Evolutionary conservation across 805 yeast genomes (phyloP), one percentile per base, ranked within the genome.

Genomic region (Metschnikowia peoriensis): DNA sequence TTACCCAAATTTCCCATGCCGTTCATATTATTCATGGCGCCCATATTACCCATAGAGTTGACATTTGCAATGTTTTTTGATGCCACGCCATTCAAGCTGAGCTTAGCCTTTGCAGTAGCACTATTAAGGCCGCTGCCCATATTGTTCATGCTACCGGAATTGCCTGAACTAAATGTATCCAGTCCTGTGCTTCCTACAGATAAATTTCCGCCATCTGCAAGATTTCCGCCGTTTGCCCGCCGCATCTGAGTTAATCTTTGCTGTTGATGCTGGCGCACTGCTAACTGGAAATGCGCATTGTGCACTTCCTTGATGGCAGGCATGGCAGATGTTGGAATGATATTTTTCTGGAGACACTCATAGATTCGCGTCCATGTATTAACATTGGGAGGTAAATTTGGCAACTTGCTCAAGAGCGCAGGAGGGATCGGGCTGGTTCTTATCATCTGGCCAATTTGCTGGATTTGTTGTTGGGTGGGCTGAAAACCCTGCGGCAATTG

Each of bases 331-430:
- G 80, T 78, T 1, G 88, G 82, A 39, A 88, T 69, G 53, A 81
- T 73, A 53, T 82, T 83, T 56, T 80, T 78, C 57, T 82, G 80
- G 42, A 83, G 68, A 59, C 84, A 78, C 41, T 84, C 86, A 66
- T 84, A 82, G 29, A 89, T 82, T 64, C 84, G 88, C 22, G 83
- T 81, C 97, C 97, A 91, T 7, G 96, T 88, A 59, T 80, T 85
- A 29, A 85, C 85, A 46, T 84, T 86, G 12, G 85, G 85, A 0
- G 97, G 97, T 35, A 89, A 73, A 44, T 81, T 85, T 9, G 96
- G 96, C 44, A 89, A 79, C 61, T 81, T 81, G 49, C 79, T 75
- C 17, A 89, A 69, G 28, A 89, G 66, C 2, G 82, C 80, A 14
- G 80, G 80, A 0, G 96, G 96, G 47, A 91, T 89, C 3, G 89